Evolutionary conservation across 73 alveolate species (phyloP).

Genomic region (Paramecium caudatum): DNA sequence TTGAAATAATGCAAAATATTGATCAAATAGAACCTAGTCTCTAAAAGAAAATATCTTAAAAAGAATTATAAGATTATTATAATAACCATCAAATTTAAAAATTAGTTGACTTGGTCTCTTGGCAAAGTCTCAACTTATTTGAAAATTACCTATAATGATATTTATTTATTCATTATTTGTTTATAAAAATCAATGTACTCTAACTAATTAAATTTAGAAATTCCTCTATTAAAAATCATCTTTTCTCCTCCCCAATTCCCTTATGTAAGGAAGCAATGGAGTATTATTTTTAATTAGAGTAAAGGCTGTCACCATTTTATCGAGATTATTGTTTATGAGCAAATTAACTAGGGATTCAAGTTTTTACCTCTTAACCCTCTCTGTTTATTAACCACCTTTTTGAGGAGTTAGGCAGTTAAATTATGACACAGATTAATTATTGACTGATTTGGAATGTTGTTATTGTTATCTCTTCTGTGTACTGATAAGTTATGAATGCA

Average conservation of each 20-base stretch:
- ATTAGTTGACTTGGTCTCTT: slow-evolving; percentile 41
- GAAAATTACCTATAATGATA: slow-evolving; percentile 28
- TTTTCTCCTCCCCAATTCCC: slow-evolving; percentile 5
- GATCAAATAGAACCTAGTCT: slow-evolving; percentile 25
- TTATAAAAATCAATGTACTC: slow-evolving; percentile 8
- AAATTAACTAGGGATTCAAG: not conserved
- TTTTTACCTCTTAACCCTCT: not conserved
- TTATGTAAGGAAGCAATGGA: not conserved
- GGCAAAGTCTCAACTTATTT: slow-evolving; percentile 37
- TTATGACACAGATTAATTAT: not conserved
- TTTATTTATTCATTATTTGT: slow-evolving; percentile 16
- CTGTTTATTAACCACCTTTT: not conserved
- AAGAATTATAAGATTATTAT: not conserved
- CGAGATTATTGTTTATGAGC: not conserved
- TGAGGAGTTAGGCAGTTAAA: slow-evolving; percentile 1
- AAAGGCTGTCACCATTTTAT: not conserved
- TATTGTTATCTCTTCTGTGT: not conserved
- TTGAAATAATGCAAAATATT: slow-evolving; percentile 31
- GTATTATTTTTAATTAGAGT: not conserved
- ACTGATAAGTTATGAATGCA: not conserved
- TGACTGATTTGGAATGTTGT: not conserved
- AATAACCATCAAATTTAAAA: slow-evolving; percentile 29
- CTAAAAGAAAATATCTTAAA: not conserved
- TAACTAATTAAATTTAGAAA: slow-evolving; percentile 6
- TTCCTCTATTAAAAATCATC: not conserved